Base-by-base conservation (phyloP, 2,329 filamentous ascomycete genomes). In the Colletotrichum tabaci region DNA sequence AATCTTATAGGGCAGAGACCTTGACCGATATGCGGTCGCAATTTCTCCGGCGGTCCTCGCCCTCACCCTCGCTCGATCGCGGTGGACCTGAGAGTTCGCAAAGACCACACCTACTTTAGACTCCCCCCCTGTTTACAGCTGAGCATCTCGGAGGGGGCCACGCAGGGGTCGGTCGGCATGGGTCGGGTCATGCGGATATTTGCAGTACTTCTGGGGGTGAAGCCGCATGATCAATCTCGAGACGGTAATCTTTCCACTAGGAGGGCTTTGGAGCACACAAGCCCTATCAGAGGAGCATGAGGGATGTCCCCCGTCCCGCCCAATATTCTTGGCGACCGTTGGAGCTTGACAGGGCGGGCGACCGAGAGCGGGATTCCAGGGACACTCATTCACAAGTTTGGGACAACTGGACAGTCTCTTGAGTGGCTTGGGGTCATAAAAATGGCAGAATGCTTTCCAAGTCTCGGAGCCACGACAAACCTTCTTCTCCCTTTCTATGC, bases 1-100 rank as follows among this genome's bases (percentile, higher is more conserved):
- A 40, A 35, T 55, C 30, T 35, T 38, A 55, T 47, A 53, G 49
- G 50, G 30, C 52, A 56, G 62, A 49, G 53, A 49, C n/a, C 62
- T 52, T 13, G 18, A 2, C 35, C 38, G 38, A 23, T 46, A 30
- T 58, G 52, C 23, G 7, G 46, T 61, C 18, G 55, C 38, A 66
- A 66, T 52, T 30, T 66, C 46, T 35, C 35, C 10, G 10, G 21
- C 53, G 44, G 30, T 9, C 30, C 30, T 35, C 30, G 13, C 16
- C 30, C 30, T 35, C 30, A 4, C 16, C 46, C 35, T 16, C 30
- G 35, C 16, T 55, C 64, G 46, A 66, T 61, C 55, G 8, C 15
- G 2, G 56, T 46, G 55, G 64, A 30, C 55, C 64, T 52, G 44
- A 52, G 26, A 15, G 23, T 3, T 60, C 16, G 26, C 26, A 30